Conservation (phyloP, 2,329 filamentous ascomycete genomes). For the Tolypocladium ophioglossoides region DNA sequence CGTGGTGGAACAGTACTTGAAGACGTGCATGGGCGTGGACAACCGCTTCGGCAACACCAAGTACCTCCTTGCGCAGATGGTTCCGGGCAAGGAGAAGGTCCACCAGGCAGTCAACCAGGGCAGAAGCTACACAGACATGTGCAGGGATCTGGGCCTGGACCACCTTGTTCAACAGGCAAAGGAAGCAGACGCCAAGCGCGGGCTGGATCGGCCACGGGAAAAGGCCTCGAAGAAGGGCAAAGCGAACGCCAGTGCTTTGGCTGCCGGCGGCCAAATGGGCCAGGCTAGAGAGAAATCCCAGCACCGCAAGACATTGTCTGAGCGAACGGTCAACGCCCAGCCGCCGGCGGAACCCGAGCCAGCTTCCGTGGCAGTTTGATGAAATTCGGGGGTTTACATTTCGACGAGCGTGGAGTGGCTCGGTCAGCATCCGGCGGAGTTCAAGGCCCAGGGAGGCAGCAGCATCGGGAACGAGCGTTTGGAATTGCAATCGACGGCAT, state of each 20-base stretch:
- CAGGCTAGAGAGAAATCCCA: slow-evolving; percentile 23
- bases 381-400: background rate
- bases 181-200: slow-evolving; percentile 53
- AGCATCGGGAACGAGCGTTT: background rate
- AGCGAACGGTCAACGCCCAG: slow-evolving; percentile 15
- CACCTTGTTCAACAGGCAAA: slow-evolving; percentile 53
- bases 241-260: slow-evolving; percentile 30
- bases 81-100: slow-evolving; percentile 64
- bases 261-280: slow-evolving; percentile 36
- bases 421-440: slow-evolving; percentile 11
- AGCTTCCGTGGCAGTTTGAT: slow-evolving; percentile 10
- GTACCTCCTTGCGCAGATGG: slow-evolving; percentile 73
- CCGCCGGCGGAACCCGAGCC: slow-evolving; percentile 11
- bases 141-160: slow-evolving; percentile 53
- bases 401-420: slow-evolving; percentile 1
- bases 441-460: background rate
- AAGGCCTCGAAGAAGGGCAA: slow-evolving; percentile 18
- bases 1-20: slow-evolving; percentile 66
- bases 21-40: slow-evolving; percentile 61
- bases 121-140: slow-evolving; percentile 62
- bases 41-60: slow-evolving; percentile 93
- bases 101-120: slow-evolving; percentile 52
- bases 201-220: slow-evolving; percentile 40
- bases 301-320: slow-evolving; percentile 24
- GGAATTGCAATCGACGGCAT: background rate